These are phyloP conservation scores for Hemisphaericaspora lyxosophila DNA, from an alignment of 1,139 yeast genomes.

Conservation along the genomic window DNA sequence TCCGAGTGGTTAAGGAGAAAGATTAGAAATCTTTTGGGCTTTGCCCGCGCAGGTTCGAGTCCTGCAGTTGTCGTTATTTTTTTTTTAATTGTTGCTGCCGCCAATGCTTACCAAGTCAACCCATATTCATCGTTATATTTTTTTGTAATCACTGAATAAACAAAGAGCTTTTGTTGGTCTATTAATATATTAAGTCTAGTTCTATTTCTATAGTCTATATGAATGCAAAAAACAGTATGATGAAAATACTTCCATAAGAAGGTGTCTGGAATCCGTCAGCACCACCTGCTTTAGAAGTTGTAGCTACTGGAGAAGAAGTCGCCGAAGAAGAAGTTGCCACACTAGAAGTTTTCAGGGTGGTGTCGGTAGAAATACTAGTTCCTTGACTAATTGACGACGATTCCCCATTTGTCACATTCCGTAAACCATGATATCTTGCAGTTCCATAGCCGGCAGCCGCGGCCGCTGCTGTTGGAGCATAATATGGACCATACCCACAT, in stretches of 20 bases:
- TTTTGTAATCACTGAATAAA: too few relatives aligned
- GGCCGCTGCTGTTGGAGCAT: conserved; percentile 14
- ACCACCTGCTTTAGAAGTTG: background rate
- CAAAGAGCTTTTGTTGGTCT: too few relatives aligned
- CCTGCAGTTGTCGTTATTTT: conserved; percentile 54
- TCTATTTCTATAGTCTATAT: too few relatives aligned
- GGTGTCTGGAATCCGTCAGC: background rate
- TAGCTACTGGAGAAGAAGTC: background rate
- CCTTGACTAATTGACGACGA: background rate
- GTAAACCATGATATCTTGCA: conserved; percentile 11
- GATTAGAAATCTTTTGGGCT: conserved; percentile 60
- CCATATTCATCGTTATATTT: too few relatives aligned
- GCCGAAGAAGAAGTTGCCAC: background rate
- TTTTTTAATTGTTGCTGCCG: too few relatives aligned
- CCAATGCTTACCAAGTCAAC: too few relatives aligned
- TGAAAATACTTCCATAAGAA: background rate
- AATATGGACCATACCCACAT: conserved; percentile 14
- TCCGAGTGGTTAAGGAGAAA: conserved; percentile 61
- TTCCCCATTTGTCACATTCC: conserved; percentile 1
- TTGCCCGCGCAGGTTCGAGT: conserved; percentile 61
- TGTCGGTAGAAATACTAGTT: background rate
- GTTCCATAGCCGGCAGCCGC: conserved; percentile 15
- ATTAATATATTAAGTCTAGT: too few relatives aligned
- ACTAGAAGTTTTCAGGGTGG: background rate
- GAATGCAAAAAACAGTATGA: background rate